Base-by-base conservation (phyloP, 106 monocot species). In the Allium cepa region DNA sequence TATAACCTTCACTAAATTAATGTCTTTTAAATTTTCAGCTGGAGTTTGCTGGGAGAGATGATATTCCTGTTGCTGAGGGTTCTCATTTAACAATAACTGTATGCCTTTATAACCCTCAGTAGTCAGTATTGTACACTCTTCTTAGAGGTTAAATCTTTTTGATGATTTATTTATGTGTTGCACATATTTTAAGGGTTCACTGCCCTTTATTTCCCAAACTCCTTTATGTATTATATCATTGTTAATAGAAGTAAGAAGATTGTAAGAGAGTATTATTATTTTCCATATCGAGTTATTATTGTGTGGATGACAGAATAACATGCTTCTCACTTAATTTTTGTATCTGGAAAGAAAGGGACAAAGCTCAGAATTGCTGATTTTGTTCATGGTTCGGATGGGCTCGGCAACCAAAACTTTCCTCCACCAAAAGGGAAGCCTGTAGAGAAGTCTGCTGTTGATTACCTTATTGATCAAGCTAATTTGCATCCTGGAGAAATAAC, bases 381-480 rank as follows among this genome's bases (percentile, higher is more conserved):
- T 73, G 92, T 92, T 65, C 97, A 99, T 77, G 97, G 97, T 56
- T 63, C 82, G 22, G 92, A 99, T 76, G 97, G 97, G 49, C 84
- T 99, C 73, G 97, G 97, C 71, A 99, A 99, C 62, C 97, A 89
- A 57, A 90, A 92, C 69, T 99, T 99, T 50, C 83, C 92, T 72
- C 77, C 86, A 51, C 92, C 97, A 16, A 62, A 76, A 17, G 92
- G 82, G 63, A 80, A 83, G 50, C 77, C 79, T 48, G 79, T 90
- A 36, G 82, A 83, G 70, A 77, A 90, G 64, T 84, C 89, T 77
- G 97, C 93, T 75, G 72, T 84, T 53, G 76, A 70, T 15, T 99
- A 87, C 76, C 80, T 99, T 22, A 77, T 99, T 65, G 75, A 99
- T 47, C 82, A 92, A 76, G 87, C 86, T 49, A 90, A 85, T 69